Base-by-base conservation (phyloP, 805 yeast genomes). In the Suhomyces xylopsoci region DNA sequence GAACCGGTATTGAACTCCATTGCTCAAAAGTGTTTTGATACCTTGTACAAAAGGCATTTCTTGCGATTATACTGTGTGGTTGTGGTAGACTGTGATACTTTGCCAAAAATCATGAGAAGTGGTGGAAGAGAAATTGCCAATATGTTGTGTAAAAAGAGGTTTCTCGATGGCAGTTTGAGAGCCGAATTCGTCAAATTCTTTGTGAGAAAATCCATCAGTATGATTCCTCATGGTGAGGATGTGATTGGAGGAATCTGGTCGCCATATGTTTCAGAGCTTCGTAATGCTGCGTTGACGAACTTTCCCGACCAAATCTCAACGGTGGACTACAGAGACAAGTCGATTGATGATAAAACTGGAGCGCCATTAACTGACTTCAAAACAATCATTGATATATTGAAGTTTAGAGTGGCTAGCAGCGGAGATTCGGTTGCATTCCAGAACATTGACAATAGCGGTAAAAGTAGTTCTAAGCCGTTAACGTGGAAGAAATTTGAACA, bases 101-200 rank as follows among this genome's bases (percentile, higher is more conserved):
- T 94, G 24, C 97, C 99, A 3, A 81, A 96, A 63, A 86, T 96
- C 30, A 76, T 84, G 62, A 76, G 94, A 59, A 84, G 89, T 67
- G 97, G 97, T 20, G 86, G 97, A 7, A 77, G 90, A 19, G 98
- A 94, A 60, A 87, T 94, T 56, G 98, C 98, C 0, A 94, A 92
- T 60, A 89, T 84, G 87, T 79, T 84, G 62, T 90, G 88, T 69
- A 89, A 85, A 62, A 82, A 85, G 58, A 80, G 82, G 58, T 91
- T 91, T 64, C 75, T 84, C 42, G 87, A 84, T 58, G 98, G 98
- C 2, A 76, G 80, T n/a, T 71, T 94, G 20, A 78, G 82, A n/a
- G 85, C 96, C 0, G 85, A 82, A 25, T 92, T 83, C 68, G 90
- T 91, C 50, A 90, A 89, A 63, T 94, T 91, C 64, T 85, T 86